phyloP scores from a whole-genome alignment of 2,329 filamentous ascomycete species.

The Colletotrichum liaoningense region DNA sequence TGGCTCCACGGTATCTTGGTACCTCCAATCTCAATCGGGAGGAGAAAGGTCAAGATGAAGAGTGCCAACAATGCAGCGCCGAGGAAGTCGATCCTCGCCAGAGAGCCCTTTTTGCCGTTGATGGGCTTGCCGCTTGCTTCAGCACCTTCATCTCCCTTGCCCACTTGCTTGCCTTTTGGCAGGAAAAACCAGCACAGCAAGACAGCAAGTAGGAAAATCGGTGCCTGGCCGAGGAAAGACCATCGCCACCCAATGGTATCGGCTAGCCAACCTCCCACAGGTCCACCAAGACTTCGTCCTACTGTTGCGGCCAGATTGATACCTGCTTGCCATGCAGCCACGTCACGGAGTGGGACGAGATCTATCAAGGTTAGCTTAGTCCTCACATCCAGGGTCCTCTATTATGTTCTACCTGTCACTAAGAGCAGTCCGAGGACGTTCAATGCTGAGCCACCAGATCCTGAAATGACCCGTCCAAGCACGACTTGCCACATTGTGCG shows the following conservation, averaged over 20 bases:
- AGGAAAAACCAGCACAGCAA: conserved; percentile 64
- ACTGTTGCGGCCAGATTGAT: conserved; percentile 64
- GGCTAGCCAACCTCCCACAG: conserved; percentile 70
- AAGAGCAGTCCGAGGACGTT: conserved; percentile 61
- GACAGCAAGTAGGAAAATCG: conserved; percentile 66
- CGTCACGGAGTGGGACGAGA: conserved; percentile 62
- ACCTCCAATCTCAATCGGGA: conserved; percentile 66
- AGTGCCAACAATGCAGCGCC: conserved; percentile 68
- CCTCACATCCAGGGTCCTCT: neutral
- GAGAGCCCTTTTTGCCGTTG: conserved; percentile 40
- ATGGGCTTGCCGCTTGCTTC: conserved; percentile 2
- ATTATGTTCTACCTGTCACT: conserved; percentile 55
- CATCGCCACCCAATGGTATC: conserved; percentile 76
- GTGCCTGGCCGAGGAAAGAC: conserved; percentile 73
- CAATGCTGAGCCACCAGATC: conserved; percentile 64
- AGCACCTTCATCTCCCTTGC: neutral
- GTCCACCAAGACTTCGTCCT: conserved; percentile 63
- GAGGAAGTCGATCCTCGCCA: conserved; percentile 64
- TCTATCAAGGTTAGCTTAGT: conserved; percentile 45
- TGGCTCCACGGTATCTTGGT: conserved; percentile 65
- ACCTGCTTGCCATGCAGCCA: conserved; percentile 65
- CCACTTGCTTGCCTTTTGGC: conserved; percentile 44
- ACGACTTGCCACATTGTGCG: conserved; percentile 61
- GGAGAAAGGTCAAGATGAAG: conserved; percentile 67
- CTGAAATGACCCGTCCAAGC: conserved; percentile 62